A percentile compares a stretch with the other conserved stretches of the same genome.
These are phyloP conservation scores for Corchorus capsularis DNA, from an alignment of 345 rosid species.

Conservation along the genomic window DNA sequence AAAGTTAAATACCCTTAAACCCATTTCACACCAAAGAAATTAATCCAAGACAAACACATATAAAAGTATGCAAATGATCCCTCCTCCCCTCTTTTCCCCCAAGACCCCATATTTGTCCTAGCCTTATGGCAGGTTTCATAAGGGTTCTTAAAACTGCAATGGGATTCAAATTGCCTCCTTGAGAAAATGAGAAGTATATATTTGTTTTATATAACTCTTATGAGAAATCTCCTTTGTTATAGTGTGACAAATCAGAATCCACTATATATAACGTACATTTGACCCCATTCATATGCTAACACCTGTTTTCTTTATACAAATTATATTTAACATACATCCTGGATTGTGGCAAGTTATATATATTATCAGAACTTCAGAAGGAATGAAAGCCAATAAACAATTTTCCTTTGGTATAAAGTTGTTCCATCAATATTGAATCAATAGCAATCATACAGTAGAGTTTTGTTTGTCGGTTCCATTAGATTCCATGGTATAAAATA, in stretches of 20 bases:
- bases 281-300: neutral
- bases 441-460: too few relatives aligned
- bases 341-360: neutral
- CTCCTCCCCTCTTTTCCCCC: neutral
- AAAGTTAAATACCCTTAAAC: neutral
- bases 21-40: neutral
- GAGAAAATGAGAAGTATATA: neutral
- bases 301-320: neutral
- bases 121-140: neutral
- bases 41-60: neutral
- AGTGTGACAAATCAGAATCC: neutral
- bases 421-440: too few relatives aligned
- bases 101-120: conserved; percentile 1
- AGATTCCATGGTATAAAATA: too few relatives aligned
- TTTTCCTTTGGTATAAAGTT: neutral
- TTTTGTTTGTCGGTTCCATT: too few relatives aligned
- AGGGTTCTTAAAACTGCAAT: neutral
- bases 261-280: neutral
- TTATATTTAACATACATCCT: neutral
- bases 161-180: too few relatives aligned
- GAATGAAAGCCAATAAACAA: neutral
- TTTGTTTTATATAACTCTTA: neutral
- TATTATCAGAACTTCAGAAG: too few relatives aligned
- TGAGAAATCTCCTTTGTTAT: neutral
- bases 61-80: neutral